Evolutionary conservation across 768 basidiomycete species (phyloP), one percentile per base, ranked within the genome.

Genomic region (Sistotremastrum niveocremeum): DNA sequence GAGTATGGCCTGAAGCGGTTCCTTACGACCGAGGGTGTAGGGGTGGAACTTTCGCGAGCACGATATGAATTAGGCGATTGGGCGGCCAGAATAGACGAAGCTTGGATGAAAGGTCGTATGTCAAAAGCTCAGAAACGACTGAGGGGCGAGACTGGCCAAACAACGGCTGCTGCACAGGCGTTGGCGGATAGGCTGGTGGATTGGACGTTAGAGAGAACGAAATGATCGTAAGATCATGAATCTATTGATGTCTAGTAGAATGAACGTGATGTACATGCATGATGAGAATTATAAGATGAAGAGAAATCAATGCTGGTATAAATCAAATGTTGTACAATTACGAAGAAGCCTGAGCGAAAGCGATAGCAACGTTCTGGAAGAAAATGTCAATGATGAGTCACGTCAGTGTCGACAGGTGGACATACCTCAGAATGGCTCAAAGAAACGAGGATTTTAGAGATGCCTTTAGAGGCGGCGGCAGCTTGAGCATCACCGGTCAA

Each of bases 371-470:
- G 53, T 76, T 86, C 84, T 88, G 49, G 30, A 39, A 45, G 50
- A 46, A 11, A 31, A 41, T 35, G 20, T 44, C 33, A 34, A 40
- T 3, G 2, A 35, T 9, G 37, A 32, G 39, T 10, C n/a, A 31
- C 11, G 7, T 7, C 39, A 33, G 20, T 20, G 20, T 20, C 20
- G 20, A 20, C 20, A 38, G n/a, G 42, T 36, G 38, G 50, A 74
- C 77, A 57, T 61, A 82, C 84, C 69, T 94, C 89, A 46, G 90
- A 93, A 66, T 99, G 94, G 55, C 85, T 89, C 53, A 99, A 66
- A 11, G 89, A 93, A 51, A 99, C 66, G 56, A 87, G 69, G 52
- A 94, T 70, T 54, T 73, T 77, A 9, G 66, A 71, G 60, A 98
- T 73, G 44, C 81, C 81, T 66, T 81, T 84, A 40, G 64, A 69